A percentile compares a stretch with the other conserved stretches of the same genome.
Evolutionary conservation across 2,329 filamentous ascomycete genomes (phyloP).

Genomic region (Aspergillus ochraceoroseus): DNA sequence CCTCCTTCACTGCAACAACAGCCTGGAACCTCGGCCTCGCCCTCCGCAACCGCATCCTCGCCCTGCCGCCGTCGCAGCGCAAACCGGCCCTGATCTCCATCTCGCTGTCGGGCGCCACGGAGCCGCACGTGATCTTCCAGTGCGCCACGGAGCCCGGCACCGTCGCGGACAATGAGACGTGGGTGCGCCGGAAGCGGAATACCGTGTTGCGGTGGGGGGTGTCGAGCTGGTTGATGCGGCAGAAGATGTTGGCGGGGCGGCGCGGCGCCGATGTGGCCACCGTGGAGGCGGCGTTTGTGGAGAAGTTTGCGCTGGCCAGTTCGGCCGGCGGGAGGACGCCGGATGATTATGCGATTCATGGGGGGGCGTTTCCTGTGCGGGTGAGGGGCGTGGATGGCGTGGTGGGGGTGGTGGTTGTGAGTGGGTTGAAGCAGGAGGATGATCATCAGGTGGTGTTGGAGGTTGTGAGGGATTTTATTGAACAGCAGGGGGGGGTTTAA

Average conservation of each 20-base stretch:
- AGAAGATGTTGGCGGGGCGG: conserved; percentile 50
- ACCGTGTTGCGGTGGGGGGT: conserved; percentile 67
- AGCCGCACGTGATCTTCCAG: conserved; percentile 63
- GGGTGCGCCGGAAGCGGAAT: conserved; percentile 66
- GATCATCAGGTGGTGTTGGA: conserved; percentile 73
- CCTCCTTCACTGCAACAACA: conserved; percentile 37
- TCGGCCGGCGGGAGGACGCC: conserved; percentile 45
- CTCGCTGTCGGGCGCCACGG: conserved; percentile 27
- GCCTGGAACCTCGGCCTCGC: conserved; percentile 39
- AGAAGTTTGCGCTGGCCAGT: conserved; percentile 59
- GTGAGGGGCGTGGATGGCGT: conserved; percentile 70
- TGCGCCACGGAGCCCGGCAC: conserved; percentile 61
- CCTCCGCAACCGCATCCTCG: conserved; percentile 38
- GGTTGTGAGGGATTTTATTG: conserved; percentile 53
- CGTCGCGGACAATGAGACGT: conserved; percentile 65
- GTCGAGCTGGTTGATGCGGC: conserved; percentile 66
- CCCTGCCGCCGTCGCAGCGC: conserved; percentile 30
- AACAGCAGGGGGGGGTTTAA: conserved; percentile 10
- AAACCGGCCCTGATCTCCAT: conserved; percentile 42
- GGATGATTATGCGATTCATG: conserved; percentile 68
- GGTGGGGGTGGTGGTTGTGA: conserved; percentile 69
- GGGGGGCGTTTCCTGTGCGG: conserved; percentile 67
- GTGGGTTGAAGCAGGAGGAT: conserved; percentile 69
- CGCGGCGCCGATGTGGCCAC: conserved; percentile 34
- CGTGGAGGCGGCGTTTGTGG: conserved; percentile 60